Percentiles rank a stretch among this genome's conserved stretches.
phyloP scores from a whole-genome alignment of 176 grass and related monocot genomes.

The Hsuehochloa calcarea region DNA sequence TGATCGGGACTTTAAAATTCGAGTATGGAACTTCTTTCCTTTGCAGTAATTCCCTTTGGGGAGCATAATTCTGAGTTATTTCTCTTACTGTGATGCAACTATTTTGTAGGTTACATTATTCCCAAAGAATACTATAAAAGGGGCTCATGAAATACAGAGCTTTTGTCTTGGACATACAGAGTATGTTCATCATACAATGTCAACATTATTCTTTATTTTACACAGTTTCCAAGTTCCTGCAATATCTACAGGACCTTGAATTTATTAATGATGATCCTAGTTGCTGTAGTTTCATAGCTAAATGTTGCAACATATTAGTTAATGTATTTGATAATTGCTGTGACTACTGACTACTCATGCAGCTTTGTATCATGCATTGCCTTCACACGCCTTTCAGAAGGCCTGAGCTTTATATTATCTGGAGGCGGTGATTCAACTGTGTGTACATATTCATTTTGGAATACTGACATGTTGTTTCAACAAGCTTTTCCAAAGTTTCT shows the following conservation, averaged over 20 bases:
- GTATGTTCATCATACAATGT: constrained; percentile 40
- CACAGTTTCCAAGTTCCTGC: constrained; percentile 11
- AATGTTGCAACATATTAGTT: constrained; percentile 7
- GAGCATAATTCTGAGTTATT: constrained; percentile 9
- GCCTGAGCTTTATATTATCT: constrained; percentile 67
- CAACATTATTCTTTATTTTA: constrained; percentile 23
- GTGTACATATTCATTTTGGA: constrained; percentile 30
- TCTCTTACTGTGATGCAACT: constrained; percentile 11
- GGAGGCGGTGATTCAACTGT: constrained; percentile 97
- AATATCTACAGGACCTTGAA: not conserved
- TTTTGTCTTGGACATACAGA: constrained; percentile 99
- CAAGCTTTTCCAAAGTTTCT: constrained; percentile 10
- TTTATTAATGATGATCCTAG: not conserved
- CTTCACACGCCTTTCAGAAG: constrained; percentile 50
- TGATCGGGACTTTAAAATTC: constrained; percentile 93
- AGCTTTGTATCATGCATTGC: constrained; percentile 89
- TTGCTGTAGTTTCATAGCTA: not conserved
- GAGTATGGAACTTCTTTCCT: constrained; percentile 56
- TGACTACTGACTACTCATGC: constrained; percentile 22
- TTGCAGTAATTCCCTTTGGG: not conserved
- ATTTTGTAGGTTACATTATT: constrained; percentile 68
- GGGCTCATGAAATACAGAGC: constrained; percentile 82
- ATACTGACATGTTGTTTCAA: constrained; percentile 1
- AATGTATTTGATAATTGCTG: not conserved
- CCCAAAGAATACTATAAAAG: constrained; percentile 63